Evolutionary conservation across 2,329 filamentous ascomycete species (phyloP).

Genomic region (Thermoascus crustaceus): DNA sequence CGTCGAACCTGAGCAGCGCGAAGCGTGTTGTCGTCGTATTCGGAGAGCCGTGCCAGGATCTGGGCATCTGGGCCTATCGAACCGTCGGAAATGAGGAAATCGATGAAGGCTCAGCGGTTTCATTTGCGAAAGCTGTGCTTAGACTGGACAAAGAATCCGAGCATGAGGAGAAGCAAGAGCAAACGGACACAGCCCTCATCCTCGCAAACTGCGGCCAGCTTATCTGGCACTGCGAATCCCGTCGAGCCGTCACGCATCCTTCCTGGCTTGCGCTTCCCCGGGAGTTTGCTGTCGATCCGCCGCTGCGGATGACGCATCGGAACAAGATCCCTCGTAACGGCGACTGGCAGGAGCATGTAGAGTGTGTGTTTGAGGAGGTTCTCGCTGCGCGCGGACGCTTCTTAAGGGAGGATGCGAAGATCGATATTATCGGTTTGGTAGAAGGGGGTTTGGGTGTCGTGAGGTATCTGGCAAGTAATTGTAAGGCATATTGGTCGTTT

Average conservation of each 20-base stretch:
- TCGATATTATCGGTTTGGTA: constrained; percentile 66
- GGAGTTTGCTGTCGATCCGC: constrained; percentile 53
- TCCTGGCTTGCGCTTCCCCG: constrained; percentile 54
- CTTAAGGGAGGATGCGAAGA: constrained; percentile 41
- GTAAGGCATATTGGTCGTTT: constrained; percentile 31
- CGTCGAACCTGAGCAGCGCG: constrained; percentile 46
- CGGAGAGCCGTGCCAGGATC: constrained; percentile 62
- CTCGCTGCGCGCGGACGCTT: constrained; percentile 38
- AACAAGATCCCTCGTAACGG: constrained; percentile 59
- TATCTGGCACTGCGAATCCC: constrained; percentile 62
- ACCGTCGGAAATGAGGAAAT: constrained; percentile 58
- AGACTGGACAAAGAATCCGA: constrained; percentile 21
- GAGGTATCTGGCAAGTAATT: constrained; percentile 49
- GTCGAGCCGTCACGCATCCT: constrained; percentile 50
- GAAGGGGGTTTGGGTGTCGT: constrained; percentile 55
- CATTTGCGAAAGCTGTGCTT: constrained; percentile 48
- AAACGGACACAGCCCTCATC: constrained; percentile 45
- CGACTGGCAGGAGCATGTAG: constrained; percentile 53
- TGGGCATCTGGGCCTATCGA: constrained; percentile 67
- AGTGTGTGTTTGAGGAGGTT: constrained; percentile 58
- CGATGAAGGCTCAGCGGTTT: constrained; percentile 60
- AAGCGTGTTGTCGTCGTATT: constrained; percentile 65
- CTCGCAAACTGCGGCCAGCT: constrained; percentile 72
- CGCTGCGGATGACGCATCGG: constrained; percentile 42
- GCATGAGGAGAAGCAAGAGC: constrained; percentile 7